Conservation (phyloP, 495 filamentous ascomycete genomes). For the Hypoxylon rickii region DNA sequence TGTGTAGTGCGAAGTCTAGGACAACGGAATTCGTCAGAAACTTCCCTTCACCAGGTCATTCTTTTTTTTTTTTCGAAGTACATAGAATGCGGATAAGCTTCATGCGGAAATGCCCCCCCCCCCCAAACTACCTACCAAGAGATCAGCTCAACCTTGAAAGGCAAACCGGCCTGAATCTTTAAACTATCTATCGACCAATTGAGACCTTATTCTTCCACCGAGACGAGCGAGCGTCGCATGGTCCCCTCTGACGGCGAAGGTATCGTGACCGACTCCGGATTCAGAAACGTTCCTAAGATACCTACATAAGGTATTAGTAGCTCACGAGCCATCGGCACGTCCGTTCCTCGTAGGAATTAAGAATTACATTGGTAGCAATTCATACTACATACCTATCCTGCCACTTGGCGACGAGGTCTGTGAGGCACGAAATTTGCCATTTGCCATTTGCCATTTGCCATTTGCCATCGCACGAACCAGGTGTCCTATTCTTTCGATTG, state of each 20-base stretch:
- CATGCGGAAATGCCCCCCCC: conserved; percentile 16
- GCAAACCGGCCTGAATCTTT: conserved; percentile 9
- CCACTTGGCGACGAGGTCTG: conserved; percentile 11
- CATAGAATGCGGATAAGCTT: conserved; percentile 25
- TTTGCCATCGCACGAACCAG: not conserved
- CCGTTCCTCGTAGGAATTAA: no score
- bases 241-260: conserved; percentile 8
- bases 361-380: conserved; percentile 7
- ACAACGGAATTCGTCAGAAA: conserved; percentile 28
- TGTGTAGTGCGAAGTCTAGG: conserved; percentile 21
- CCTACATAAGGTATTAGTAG: not conserved
- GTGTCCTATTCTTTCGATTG: not conserved
- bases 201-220: conserved; percentile 4
- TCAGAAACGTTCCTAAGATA: not conserved
- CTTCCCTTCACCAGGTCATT: conserved; percentile 11
- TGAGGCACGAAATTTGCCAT: conserved; percentile 1
- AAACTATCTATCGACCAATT: conserved; percentile 7
- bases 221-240: not conserved
- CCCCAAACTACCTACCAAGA: not conserved
- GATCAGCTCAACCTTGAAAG: not conserved
- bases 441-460: conserved; percentile 6
- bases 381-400: not conserved
- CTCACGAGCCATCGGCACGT: no score
- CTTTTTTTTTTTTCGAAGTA: conserved; percentile 7
- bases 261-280: conserved; percentile 5